Conservation (phyloP, 768 basidiomycete species). For the Lentinula aciculospora region DNA sequence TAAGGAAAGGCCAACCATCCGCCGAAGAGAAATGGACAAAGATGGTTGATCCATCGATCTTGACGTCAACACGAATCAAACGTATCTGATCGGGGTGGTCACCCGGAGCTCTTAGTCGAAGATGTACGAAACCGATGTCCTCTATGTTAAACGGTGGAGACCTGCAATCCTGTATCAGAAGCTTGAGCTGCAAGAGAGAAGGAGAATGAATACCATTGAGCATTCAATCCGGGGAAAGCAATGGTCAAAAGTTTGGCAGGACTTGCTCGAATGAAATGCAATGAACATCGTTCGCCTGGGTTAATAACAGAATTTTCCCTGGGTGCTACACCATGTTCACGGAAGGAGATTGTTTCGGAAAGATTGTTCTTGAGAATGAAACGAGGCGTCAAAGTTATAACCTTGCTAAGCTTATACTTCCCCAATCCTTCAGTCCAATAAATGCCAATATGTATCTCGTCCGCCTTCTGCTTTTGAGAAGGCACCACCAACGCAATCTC, state of each 20-base stretch:
- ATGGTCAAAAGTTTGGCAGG: constrained; percentile 76
- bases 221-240: constrained; percentile 80
- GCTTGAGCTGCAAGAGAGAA: constrained; percentile 4
- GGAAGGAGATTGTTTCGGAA: constrained; percentile 61
- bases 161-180: constrained; percentile 39
- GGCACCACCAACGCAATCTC: constrained; percentile 76
- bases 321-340: constrained; percentile 76
- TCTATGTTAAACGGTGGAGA: constrained; percentile 89
- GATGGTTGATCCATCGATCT: constrained; percentile 82
- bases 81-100: constrained; percentile 27
- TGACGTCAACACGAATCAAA: constrained; percentile 71
- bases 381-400: constrained; percentile 86
- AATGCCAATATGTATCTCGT: constrained; percentile 77
- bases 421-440: constrained; percentile 94
- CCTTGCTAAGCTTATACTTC: constrained; percentile 94
- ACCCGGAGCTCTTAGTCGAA: constrained; percentile 53
- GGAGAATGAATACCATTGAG: constrained; percentile 56
- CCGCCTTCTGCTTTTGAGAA: constrained; percentile 52
- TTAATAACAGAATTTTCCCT: constrained; percentile 55
- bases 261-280: constrained; percentile 62
- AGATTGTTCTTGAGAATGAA: constrained; percentile 87
- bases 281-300: constrained; percentile 62
- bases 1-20: constrained; percentile 78
- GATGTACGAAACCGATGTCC: constrained; percentile 80
- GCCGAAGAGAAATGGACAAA: constrained; percentile 73